These are phyloP conservation scores for Rubia occidens DNA, from an alignment of 305 asterid genomes.

Conservation along the genomic window DNA sequence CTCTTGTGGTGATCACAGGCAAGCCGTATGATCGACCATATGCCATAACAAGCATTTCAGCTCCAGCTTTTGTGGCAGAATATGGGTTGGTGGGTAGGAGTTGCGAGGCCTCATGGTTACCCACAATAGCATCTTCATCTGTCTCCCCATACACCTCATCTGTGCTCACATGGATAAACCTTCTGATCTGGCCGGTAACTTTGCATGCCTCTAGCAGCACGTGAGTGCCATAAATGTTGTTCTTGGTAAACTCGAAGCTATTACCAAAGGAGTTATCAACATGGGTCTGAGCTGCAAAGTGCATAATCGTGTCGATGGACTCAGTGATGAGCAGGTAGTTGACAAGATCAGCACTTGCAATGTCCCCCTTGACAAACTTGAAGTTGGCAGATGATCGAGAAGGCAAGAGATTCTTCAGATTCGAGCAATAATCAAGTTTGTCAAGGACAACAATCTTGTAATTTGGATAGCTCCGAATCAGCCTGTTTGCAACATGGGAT, in stretches of 20 bases:
- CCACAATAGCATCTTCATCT: slow-evolving; percentile 69
- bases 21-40: slow-evolving; percentile 70
- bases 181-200: slow-evolving; percentile 55
- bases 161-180: slow-evolving; percentile 82
- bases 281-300: slow-evolving; percentile 82
- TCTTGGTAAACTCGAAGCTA: slow-evolving; percentile 78
- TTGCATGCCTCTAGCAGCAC: slow-evolving; percentile 79
- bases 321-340: slow-evolving; percentile 75
- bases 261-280: slow-evolving; percentile 78
- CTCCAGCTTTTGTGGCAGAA: slow-evolving; percentile 82
- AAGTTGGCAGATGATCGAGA: slow-evolving; percentile 55
- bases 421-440: slow-evolving; percentile 78
- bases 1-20: slow-evolving; percentile 79
- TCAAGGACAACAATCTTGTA: slow-evolving; percentile 76
- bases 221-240: slow-evolving; percentile 75
- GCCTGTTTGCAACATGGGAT: slow-evolving; percentile 77
- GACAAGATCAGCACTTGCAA: slow-evolving; percentile 71
- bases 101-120: slow-evolving; percentile 77
- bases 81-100: slow-evolving; percentile 76
- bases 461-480: slow-evolving; percentile 53
- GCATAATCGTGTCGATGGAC: slow-evolving; percentile 77
- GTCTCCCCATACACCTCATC: slow-evolving; percentile 83
- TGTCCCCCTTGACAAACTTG: slow-evolving; percentile 79
- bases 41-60: slow-evolving; percentile 86
- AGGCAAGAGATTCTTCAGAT: slow-evolving; percentile 51